These are phyloP conservation scores for Backusella mclennaniae DNA, from an alignment of 192 early-diverging fungal genomes.

Conservation along the genomic window DNA sequence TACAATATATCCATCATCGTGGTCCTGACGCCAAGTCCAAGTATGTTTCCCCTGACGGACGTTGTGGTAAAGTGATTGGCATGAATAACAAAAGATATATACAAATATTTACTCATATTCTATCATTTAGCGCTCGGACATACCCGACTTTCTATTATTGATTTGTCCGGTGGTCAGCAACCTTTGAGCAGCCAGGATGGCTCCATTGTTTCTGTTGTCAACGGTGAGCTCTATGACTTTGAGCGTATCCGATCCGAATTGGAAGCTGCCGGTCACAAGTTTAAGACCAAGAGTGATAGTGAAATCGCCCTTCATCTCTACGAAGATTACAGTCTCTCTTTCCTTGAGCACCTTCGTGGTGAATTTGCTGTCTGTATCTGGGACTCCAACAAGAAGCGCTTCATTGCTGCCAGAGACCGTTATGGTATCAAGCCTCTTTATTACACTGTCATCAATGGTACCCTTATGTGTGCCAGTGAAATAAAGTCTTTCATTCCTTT, in stretches of 20 bases:
- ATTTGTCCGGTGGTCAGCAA: conserved; percentile 22
- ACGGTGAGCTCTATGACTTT: conserved; percentile 29
- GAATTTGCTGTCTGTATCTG: conserved; percentile 19
- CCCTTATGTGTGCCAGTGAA: conserved; percentile 17
- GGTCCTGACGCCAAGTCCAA: conserved; percentile 9
- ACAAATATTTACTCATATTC: background rate
- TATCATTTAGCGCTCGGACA: conserved; percentile 15
- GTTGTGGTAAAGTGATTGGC: conserved; percentile 9
- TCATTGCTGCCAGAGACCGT: conserved; percentile 18
- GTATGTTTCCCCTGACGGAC: background rate
- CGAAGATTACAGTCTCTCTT: conserved; percentile 7
- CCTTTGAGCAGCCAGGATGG: conserved; percentile 8
- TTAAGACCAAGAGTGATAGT: conserved; percentile 23
- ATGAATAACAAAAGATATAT: background rate
- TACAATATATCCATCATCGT: conserved; percentile 5
- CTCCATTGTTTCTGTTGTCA: conserved; percentile 10
- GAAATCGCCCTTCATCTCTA: conserved; percentile 23
- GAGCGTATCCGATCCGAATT: conserved; percentile 20
- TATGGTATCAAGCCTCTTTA: conserved; percentile 26
- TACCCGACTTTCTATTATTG: conserved; percentile 23
- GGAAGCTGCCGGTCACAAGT: conserved; percentile 7
- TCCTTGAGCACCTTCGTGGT: conserved; percentile 20
- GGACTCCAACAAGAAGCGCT: conserved; percentile 7
- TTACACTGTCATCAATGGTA: conserved; percentile 16
- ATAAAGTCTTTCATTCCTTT: conserved; percentile 19